Base-by-base conservation (phyloP, 106 monocot species). In the Acorus calamus region DNA sequence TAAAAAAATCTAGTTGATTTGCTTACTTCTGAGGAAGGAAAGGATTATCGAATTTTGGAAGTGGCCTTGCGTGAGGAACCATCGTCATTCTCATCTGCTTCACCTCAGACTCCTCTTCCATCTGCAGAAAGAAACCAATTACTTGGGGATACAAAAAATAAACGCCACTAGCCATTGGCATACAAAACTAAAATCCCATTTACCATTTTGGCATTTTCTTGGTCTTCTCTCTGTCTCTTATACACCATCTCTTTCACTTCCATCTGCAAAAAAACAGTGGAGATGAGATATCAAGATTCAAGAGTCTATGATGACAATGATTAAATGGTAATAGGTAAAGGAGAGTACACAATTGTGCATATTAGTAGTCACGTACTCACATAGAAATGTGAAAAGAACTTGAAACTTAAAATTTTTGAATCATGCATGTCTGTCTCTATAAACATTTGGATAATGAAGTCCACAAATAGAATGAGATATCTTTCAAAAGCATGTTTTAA, bases 51-150 rank as follows among this genome's bases (percentile, higher is more conserved):
- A 98, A 92, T 13, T 75, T 88, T 5, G 98, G 92, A 55, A 86
- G 14, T 4, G 98, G 88, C 48, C 83, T 85, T 47, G 98, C 85
- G 56, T 83, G 87, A 47, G 98, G 92, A 8, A 92, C 81, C 92
- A 98, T 92, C n/a, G 80, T 80, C 53, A 80, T 83, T 56, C 98
- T 88, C 77, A 98, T 76, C 43, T 83, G 92, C 50, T 98, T 98
- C 41, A 92, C 53, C 68, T 66, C 88, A 56, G 83, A 92, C 69
- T 92, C 88, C 54, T 96, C 91, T 71, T 92, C 98, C 46, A 88
- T 79, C 92, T 98, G 66, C 14, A 56, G 0, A 47, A 11, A 14
- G 52, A 44, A 44, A 53, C 43, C 4, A 55, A 65, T 65, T 53
- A 52, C 42, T 11, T 49, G 65, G 9, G 8, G 1, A 8, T 0